phyloP scores from a whole-genome alignment of 2,329 filamentous ascomycete species.

The Pseudophaeomoniella oleicola region DNA sequence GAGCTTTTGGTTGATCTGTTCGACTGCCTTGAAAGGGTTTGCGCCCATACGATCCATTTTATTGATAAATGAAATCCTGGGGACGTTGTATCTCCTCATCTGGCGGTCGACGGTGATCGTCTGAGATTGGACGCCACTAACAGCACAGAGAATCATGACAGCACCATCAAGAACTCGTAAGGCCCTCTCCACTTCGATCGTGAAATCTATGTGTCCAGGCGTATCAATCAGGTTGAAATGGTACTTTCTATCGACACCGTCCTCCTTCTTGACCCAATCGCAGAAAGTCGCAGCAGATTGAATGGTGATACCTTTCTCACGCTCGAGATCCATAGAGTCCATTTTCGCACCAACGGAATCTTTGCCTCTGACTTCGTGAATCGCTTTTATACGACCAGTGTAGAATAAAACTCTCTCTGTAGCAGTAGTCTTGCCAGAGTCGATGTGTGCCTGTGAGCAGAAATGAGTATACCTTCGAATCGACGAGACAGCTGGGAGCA shows the following conservation, averaged over 20 bases:
- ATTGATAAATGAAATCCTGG: conserved; percentile 91
- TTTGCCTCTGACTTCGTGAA: conserved; percentile 91
- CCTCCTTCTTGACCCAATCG: conserved; percentile 81
- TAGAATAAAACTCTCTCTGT: conserved; percentile 97
- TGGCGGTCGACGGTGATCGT: conserved; percentile 97
- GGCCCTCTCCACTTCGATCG: conserved; percentile 93
- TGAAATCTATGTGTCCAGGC: conserved; percentile 97
- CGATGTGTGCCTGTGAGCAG: conserved; percentile 67
- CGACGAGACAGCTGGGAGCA: too few species aligned
- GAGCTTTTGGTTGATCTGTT: conserved; percentile 94
- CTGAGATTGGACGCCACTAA: conserved; percentile 92
- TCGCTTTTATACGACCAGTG: conserved; percentile 88
- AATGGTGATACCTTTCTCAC: conserved; percentile 98
- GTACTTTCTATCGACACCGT: conserved; percentile 77
- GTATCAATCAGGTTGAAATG: conserved; percentile 99
- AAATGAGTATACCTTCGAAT: background rate
- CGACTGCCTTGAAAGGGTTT: conserved; percentile 93
- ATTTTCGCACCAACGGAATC: conserved; percentile 96
- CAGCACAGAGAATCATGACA: conserved; percentile 96
- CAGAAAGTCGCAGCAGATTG: conserved; percentile 96
- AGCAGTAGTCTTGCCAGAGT: conserved; percentile 93
- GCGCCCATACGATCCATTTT: conserved; percentile 99
- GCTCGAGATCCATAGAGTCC: conserved; percentile 98
- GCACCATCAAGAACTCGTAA: conserved; percentile 89
- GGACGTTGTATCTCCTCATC: conserved; percentile 97